Percentiles rank a stretch among this genome's conserved stretches.
Conservation (phyloP, 345 rosid species). For the Ceriops decandra region DNA sequence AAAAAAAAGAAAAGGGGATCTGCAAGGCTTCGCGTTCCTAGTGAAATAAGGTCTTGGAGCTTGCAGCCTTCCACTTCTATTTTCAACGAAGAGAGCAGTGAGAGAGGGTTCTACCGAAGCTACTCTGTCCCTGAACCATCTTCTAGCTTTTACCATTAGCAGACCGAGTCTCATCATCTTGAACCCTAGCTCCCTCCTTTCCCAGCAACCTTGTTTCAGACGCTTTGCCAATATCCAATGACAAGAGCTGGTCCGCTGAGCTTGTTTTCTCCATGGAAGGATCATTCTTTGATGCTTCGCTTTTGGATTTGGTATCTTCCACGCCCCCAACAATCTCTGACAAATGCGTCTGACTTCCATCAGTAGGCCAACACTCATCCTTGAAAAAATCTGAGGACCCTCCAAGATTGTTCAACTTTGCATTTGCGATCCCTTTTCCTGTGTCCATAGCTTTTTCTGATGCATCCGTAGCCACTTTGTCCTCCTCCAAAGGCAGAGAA, state of each 20-base stretch:
- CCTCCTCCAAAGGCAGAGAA: conserved; percentile 15
- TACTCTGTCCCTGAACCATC: conserved; percentile 3
- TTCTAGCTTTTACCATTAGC: background rate
- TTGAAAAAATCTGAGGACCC: conserved; percentile 3
- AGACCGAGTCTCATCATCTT: background rate
- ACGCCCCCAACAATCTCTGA: background rate
- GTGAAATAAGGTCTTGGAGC: too few species aligned
- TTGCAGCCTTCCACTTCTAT: too few species aligned
- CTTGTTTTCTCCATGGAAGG: conserved; percentile 8
- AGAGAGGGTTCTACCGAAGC: background rate
- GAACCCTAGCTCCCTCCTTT: background rate
- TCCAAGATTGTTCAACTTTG: conserved; percentile 8
- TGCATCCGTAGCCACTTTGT: conserved; percentile 5
- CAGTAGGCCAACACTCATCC: background rate
- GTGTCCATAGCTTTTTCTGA: conserved; percentile 9
- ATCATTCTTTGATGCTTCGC: conserved; percentile 3
- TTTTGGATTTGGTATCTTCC: conserved; percentile 24
- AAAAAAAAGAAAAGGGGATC: too few species aligned
- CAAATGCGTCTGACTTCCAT: background rate
- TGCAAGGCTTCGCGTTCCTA: too few species aligned
- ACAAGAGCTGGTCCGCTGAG: background rate
- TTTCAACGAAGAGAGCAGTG: background rate
- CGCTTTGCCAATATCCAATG: conserved; percentile 5
- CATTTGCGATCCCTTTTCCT: background rate
- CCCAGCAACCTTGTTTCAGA: conserved; percentile 5